These are phyloP conservation scores for Rehmannia glutinosa DNA, from an alignment of 257 asterid genomes.

Conservation along the genomic window DNA sequence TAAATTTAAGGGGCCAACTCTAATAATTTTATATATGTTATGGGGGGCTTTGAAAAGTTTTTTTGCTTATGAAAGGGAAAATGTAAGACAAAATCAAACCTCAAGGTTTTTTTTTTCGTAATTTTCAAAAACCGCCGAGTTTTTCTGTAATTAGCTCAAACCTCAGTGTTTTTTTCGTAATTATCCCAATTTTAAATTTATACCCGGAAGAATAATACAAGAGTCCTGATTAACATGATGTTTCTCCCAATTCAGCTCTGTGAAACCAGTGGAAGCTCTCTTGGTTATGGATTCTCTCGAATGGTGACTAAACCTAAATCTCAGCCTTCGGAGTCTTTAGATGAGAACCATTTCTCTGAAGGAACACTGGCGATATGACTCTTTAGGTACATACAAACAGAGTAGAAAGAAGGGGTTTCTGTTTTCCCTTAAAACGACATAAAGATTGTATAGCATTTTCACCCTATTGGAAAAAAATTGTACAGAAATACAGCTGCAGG, in stretches of 20 bases:
- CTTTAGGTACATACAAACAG: constrained; percentile 12
- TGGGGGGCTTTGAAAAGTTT: too few species aligned
- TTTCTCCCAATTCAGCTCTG: constrained; percentile 54
- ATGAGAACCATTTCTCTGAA: constrained; percentile 64
- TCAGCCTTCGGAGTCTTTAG: constrained; percentile 49
- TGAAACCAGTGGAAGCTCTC: constrained; percentile 86
- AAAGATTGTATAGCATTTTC: constrained; percentile 32
- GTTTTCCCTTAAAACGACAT: constrained; percentile 23
- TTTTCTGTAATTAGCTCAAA: too few species aligned
- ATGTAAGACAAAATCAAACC: too few species aligned
- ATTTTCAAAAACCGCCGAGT: too few species aligned
- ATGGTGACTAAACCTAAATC: constrained; percentile 59
- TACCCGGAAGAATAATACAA: background rate
- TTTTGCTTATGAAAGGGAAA: too few species aligned
- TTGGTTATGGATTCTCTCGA: constrained; percentile 85
- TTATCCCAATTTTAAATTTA: background rate
- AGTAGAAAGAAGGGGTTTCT: constrained; percentile 15
- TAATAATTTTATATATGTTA: background rate
- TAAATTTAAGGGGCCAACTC: background rate
- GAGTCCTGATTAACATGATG: background rate
- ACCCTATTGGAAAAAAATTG: constrained; percentile 31
- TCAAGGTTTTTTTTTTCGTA: too few species aligned
- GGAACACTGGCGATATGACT: constrained; percentile 65
- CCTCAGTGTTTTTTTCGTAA: too few species aligned
- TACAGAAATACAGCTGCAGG: constrained; percentile 38